phyloP scores from a whole-genome alignment of 2,329 filamentous ascomycete species.

The Colletotrichum cereale region DNA sequence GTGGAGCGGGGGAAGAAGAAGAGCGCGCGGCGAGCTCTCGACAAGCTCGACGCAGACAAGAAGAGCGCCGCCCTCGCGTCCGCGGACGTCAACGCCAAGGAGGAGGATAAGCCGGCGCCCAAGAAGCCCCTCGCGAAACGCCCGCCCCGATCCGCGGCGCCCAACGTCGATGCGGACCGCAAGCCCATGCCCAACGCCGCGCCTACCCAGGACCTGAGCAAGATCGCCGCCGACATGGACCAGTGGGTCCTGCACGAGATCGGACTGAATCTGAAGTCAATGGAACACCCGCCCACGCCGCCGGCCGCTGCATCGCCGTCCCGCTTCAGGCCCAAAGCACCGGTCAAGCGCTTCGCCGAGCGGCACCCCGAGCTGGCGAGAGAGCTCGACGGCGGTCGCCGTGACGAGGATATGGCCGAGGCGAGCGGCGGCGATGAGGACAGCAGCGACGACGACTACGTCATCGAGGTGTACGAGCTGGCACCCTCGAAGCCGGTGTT shows the following conservation, averaged over 20 bases:
- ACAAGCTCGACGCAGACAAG: constrained; percentile 46
- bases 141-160: constrained; percentile 5
- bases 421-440: constrained; percentile 56
- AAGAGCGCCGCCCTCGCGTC: neutral
- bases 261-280: constrained; percentile 62
- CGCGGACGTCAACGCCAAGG: constrained; percentile 13
- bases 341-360: constrained; percentile 66
- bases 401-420: constrained; percentile 54
- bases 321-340: constrained; percentile 69
- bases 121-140: constrained; percentile 39
- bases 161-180: constrained; percentile 27
- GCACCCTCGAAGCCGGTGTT: constrained; percentile 66
- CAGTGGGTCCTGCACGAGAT: constrained; percentile 71
- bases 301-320: constrained; percentile 41
- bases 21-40: constrained; percentile 42
- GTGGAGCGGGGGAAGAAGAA: constrained; percentile 64
- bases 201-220: constrained; percentile 60
- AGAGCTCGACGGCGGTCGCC: constrained; percentile 43
- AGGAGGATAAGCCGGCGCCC: constrained; percentile 5
- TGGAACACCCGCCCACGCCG: constrained; percentile 54
- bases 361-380: constrained; percentile 61
- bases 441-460: constrained; percentile 67
- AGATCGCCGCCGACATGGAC: constrained; percentile 68
- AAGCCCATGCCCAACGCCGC: constrained; percentile 46
- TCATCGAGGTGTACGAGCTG: constrained; percentile 74